Conservation (phyloP, 2,329 filamentous ascomycete species). For the Botrytis elliptica region DNA sequence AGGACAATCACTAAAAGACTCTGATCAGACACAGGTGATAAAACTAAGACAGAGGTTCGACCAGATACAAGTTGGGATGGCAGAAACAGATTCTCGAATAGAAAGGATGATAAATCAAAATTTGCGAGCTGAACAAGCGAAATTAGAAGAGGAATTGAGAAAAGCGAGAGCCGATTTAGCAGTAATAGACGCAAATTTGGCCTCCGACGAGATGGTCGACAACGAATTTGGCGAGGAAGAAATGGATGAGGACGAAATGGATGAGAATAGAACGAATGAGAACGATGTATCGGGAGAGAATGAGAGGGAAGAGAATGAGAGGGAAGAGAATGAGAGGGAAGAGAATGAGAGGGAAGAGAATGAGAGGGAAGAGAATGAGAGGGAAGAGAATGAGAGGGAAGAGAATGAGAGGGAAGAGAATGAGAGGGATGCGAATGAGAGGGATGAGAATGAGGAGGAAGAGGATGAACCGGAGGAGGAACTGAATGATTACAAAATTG, state of each 20-base stretch:
- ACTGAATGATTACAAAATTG: neutral
- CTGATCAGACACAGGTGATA: neutral
- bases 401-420: neutral
- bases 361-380: neutral
- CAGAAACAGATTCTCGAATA: neutral
- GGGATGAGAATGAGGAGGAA: neutral
- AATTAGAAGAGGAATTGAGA: neutral
- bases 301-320: neutral
- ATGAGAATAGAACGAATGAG: too few species aligned
- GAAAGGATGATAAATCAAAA: neutral
- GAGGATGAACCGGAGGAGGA: neutral
- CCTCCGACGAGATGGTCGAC: neutral
- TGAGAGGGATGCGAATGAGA: neutral
- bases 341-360: neutral
- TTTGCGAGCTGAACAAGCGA: neutral
- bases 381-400: neutral
- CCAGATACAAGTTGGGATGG: neutral
- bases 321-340: neutral
- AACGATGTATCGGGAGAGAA: neutral
- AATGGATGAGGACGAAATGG: too few species aligned
- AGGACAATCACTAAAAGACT: neutral
- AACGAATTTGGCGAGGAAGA: too few species aligned
- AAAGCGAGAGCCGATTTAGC: neutral
- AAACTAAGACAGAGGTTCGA: neutral
- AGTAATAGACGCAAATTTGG: neutral